Evolutionary conservation across 2,329 filamentous ascomycete species (phyloP), one percentile per base, ranked within the genome.

Genomic region (Fusarium zealandicum): DNA sequence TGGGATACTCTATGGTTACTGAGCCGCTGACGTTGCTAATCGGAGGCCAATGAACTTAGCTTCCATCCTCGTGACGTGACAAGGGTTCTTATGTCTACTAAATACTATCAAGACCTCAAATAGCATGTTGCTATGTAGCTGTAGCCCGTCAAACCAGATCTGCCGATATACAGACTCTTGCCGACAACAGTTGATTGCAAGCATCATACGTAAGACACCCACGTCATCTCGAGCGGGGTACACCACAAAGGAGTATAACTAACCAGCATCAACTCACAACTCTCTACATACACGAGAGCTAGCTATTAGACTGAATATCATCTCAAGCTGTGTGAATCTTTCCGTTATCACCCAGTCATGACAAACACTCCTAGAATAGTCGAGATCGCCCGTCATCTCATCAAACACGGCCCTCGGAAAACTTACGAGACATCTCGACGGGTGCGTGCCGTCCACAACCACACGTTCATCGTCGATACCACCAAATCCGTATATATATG

Each of bases 401-500:
- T 64, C 14, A 42, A 62, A 11, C 37, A 63, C 18, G 65, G 64
- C 2, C 60, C 66, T 10, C 51, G 51, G 5, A 70, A 59, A 18
- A 54, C 40, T 0, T 39, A 59, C 5, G 31, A 41, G 2, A 62
- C 69, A 18, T 58, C 66, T 3, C 72, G 73, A 10, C 68, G 73
- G 5, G 57, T 76, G 20, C 68, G 73, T 11, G 70, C 75, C 35
- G 47, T 75, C 9, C 65, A 70, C 49, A 71, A 74, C 50, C 62
- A 66, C 18, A 61, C 59, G 5, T 64, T 63, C 50, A 70, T 76
- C 18, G 69, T 74, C 13, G 76, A 79, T 51, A 76, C 76, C 0
- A 71, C 68, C 1, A 54, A 67, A 17, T 75, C 73, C 3, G 45
- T 70, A 13, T 73, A 71, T 50, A 71, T 78, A 8, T 79, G 77